Evolutionary conservation across 371 early-diverging fungal species (phyloP), one percentile per base, ranked within the genome.

Genomic region (Saksenaea vasiformis): DNA sequence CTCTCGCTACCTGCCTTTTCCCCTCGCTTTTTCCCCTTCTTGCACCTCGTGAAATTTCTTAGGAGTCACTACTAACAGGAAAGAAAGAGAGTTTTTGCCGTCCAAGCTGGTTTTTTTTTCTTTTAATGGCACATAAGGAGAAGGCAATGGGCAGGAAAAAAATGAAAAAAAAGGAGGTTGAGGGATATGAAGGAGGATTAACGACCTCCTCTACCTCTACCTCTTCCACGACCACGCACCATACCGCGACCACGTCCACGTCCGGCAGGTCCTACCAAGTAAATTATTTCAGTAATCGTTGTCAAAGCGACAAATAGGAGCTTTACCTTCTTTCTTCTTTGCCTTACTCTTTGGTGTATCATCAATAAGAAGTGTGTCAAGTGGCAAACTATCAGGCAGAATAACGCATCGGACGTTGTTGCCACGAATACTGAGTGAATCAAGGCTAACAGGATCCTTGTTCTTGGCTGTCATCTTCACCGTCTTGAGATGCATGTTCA

Each of bases 401-500:
- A 98, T 95, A 54, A 90, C 94, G 79, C 95, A 96, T 61, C 99
- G 90, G 58, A 98, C 91, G 64, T 89, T 98, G 85, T 91, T 96
- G 39, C 99, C 99, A 61, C 99, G 91, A 58, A 98, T 87, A 68
- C 93, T 91, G 51, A 98, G 81, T 15, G 94, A 84, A 68, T 98
- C 99, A 44, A 98, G 82, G 60, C 84, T 86, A 59, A 87, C 83
- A 17, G 98, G 95, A 64, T 98, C 97, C 81, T 91, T 91, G 81
- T 90, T 90, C 75, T 93, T 91, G 34, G 97, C 91, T 0, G 98
- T 98, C 97, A 98, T 95, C 78, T 98, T 98, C 61, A 98, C 98
- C 17, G 92, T 91, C 73, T 97, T 97, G 78, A 99, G 84, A 77
- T 98, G 98, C 62, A 95, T 98, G 78, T 99, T 99, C 99, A 99